phyloP scores from a whole-genome alignment of 2,329 filamentous ascomycete species.

The Sarocladiaceae sp. region DNA sequence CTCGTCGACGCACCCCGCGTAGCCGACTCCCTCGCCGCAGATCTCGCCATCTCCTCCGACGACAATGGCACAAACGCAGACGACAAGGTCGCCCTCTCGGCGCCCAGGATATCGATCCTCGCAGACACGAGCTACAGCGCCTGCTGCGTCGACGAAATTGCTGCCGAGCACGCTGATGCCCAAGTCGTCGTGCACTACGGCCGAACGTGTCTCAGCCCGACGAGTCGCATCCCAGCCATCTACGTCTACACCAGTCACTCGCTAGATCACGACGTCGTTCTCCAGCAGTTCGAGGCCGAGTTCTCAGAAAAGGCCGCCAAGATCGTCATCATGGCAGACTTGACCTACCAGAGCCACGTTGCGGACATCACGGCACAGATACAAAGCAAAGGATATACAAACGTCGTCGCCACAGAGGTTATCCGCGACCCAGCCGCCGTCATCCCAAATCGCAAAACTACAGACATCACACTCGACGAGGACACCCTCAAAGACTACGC shows the following conservation, averaged over 20 bases:
- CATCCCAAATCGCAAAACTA: constrained; percentile 75
- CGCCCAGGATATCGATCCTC: constrained; percentile 66
- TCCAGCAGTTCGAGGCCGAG: constrained; percentile 56
- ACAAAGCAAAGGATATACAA: constrained; percentile 57
- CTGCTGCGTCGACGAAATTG: constrained; percentile 95
- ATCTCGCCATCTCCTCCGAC: constrained; percentile 15
- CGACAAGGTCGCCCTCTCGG: constrained; percentile 13
- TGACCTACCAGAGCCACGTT: constrained; percentile 78
- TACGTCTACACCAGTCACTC: constrained; percentile 78
- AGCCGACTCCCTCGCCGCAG: constrained; percentile 46
- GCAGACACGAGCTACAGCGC: constrained; percentile 95
- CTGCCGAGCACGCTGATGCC: constrained; percentile 86
- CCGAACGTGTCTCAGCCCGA: constrained; percentile 84
- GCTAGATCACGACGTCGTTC: constrained; percentile 55
- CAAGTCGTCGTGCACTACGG: constrained; percentile 94
- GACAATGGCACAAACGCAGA: constrained; percentile 6
- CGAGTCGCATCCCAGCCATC: constrained; percentile 77
- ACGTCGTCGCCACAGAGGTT: constrained; percentile 64
- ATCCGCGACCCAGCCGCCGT: constrained; percentile 70
- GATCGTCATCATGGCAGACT: constrained; percentile 79
- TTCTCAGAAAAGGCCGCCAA: constrained; percentile 60
- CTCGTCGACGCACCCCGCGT: constrained; percentile 78
- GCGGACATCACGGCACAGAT: constrained; percentile 49
- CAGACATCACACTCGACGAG: constrained; percentile 28
- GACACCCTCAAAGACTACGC: constrained; percentile 58